Percentiles rank a stretch among this genome's conserved stretches.
phyloP scores from a whole-genome alignment of 2,329 filamentous ascomycete genomes.

The Aspergillus ochraceoroseus region DNA sequence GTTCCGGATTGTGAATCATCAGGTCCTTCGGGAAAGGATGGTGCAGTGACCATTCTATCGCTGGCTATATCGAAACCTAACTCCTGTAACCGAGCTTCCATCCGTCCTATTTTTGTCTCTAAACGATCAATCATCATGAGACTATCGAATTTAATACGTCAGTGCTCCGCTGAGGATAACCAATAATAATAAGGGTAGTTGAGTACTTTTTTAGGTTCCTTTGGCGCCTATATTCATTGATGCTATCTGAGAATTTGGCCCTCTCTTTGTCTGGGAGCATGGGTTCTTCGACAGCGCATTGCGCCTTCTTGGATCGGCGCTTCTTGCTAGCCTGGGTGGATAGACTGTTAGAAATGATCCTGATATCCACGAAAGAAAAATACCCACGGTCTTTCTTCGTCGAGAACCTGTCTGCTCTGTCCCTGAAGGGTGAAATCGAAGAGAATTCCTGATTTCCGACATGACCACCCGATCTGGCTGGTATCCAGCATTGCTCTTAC shows the following conservation, averaged over 20 bases:
- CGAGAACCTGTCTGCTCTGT: not conserved
- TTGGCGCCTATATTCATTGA: constrained; percentile 4
- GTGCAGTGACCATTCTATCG: not conserved
- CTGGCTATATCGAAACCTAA: constrained; percentile 13
- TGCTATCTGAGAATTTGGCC: not conserved
- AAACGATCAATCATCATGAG: constrained; percentile 20
- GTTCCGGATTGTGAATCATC: not conserved
- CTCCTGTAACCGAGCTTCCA: constrained; percentile 15
- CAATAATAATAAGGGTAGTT: not conserved
- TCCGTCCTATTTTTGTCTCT: constrained; percentile 17
- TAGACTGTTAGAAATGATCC: not conserved
- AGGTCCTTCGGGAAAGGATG: not conserved
- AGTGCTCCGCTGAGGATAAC: not conserved
- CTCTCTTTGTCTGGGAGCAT: not conserved
- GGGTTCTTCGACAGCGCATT: not conserved
- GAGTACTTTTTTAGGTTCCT: constrained; percentile 12
- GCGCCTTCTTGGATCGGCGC: not conserved
- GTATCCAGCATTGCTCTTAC: too few species aligned
- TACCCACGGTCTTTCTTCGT: constrained; percentile 6
- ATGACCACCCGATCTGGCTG: not conserved
- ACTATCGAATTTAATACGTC: constrained; percentile 5
- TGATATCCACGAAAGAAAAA: not conserved
- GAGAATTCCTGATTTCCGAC: not conserved
- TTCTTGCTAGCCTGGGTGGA: not conserved
- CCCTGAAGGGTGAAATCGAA: not conserved